phyloP scores from a whole-genome alignment of 164 flowering plant genomes.

The Malania oleifera region DNA sequence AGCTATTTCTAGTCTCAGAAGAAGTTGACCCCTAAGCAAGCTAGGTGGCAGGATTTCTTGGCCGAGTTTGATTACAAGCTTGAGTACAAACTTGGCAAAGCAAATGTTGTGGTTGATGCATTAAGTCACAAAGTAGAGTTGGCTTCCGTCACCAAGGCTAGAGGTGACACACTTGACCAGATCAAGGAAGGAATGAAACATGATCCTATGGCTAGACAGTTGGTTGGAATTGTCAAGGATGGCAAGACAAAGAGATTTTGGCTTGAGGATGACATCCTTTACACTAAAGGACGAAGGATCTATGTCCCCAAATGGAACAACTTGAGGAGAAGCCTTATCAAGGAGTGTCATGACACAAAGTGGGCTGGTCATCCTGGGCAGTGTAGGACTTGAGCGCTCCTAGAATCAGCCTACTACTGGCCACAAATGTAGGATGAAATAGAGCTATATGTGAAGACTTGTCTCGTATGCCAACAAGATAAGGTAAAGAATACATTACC shows the following conservation, averaged over 20 bases:
- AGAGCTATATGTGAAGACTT: too few relatives aligned
- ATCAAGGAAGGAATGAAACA: neutral
- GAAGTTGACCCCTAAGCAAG: conserved; percentile 6
- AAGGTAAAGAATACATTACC: too few relatives aligned
- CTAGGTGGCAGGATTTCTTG: conserved; percentile 7
- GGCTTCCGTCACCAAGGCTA: neutral
- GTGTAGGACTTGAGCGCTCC: neutral
- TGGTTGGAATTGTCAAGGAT: too few relatives aligned
- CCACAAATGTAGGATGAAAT: conserved; percentile 3
- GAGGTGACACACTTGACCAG: neutral
- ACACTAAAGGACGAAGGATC: neutral
- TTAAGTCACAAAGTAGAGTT: neutral
- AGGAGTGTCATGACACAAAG: conserved; percentile 1
- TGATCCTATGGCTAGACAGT: neutral
- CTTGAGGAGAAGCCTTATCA: neutral
- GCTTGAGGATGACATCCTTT: neutral
- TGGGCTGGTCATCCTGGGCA: conserved; percentile 12
- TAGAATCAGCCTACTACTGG: conserved; percentile 1
- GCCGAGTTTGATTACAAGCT: conserved; percentile 6
- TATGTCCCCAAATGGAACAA: conserved; percentile 3
- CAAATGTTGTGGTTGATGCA: neutral
- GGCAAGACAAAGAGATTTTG: neutral
- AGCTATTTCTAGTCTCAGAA: conserved; percentile 2
- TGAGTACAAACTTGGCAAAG: neutral
- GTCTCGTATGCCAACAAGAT: too few relatives aligned